Base-by-base conservation (phyloP, 2,329 filamentous ascomycete species). In the Cadophora malorum region DNA sequence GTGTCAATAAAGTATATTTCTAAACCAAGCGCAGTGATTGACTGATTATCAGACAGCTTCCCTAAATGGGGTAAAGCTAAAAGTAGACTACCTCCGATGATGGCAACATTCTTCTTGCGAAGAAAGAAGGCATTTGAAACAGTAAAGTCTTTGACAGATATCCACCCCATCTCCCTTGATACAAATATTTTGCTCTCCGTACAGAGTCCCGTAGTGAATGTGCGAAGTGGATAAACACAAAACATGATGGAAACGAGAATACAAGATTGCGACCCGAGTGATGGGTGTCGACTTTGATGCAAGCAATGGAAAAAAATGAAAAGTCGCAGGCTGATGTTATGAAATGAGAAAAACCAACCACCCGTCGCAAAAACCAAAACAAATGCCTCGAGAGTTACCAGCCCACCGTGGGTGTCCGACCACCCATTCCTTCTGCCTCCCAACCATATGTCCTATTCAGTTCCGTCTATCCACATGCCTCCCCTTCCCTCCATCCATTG, bases 401-500 rank as follows among this genome's bases (percentile, higher is more conserved):
- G 61, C 61, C 61, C 19, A 38, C 8, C 49, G 9, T 38, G 35
- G 35, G 35, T 38, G 8, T 10, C 35, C 35, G 12, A 38, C 41
- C 45, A 31, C 25, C 19, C 38, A 45, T 45, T 45, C 16, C 33
- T 9, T 63, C 60, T 14, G 16, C 38, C 28, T 55, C 38, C 19
- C 12, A 56, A 33, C 19, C 50, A 45, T 38, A 38, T 63, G 28
- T 63, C 61, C 47, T 4, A 9, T 52, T 41, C 64, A 69, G 68
- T 70, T 21, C 69, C 72, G 50, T 70, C 65, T 67, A 52, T 52
- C 14, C 16, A 41, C 56, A 41, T 4, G 12, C 14, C 12, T 31
- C 41, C 16, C 25, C 21, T 19, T 70, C 65, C 64, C 38, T 52
- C 25, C 7, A 14, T 61, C 31, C 47, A n/a, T n/a, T n/a, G n/a